Evolutionary conservation across 2,329 filamentous ascomycete species (phyloP).

Genomic region (Corynespora cassiicola): DNA sequence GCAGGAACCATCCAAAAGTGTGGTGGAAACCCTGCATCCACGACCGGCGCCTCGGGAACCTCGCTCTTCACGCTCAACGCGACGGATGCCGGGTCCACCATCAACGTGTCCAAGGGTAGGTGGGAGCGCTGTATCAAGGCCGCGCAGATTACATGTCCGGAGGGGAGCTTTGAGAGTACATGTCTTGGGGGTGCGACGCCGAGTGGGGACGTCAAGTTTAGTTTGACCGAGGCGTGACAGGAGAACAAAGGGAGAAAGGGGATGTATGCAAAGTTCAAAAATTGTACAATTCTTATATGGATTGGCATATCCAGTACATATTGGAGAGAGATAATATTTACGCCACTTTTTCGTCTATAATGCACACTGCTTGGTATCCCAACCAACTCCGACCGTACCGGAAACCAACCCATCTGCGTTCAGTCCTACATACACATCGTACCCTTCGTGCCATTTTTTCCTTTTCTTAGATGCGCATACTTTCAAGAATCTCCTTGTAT

Average conservation of each 20-base stretch:
- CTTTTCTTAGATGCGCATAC: constrained; percentile 30
- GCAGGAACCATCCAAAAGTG: constrained; percentile 56
- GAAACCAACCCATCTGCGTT: too few relatives aligned
- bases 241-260: neutral
- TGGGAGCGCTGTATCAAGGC: constrained; percentile 64
- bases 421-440: too few relatives aligned
- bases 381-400: too few relatives aligned
- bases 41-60: constrained; percentile 55
- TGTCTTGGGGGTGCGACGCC: constrained; percentile 57
- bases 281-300: too few relatives aligned
- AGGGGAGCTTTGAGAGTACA: constrained; percentile 55
- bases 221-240: constrained; percentile 16
- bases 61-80: constrained; percentile 57
- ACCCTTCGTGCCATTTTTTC: too few relatives aligned
- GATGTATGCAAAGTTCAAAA: too few relatives aligned
- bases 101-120: constrained; percentile 60
- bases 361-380: too few relatives aligned
- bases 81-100: constrained; percentile 52
- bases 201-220: constrained; percentile 53
- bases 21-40: constrained; percentile 52
- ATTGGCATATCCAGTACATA: too few relatives aligned
- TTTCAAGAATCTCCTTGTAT: constrained; percentile 75
- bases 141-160: constrained; percentile 59
- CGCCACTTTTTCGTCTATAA: too few relatives aligned
- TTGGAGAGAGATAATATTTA: too few relatives aligned